These are phyloP conservation scores for Thielaviopsis cerberus DNA, from an alignment of 2,329 filamentous ascomycete genomes.

Conservation along the genomic window DNA sequence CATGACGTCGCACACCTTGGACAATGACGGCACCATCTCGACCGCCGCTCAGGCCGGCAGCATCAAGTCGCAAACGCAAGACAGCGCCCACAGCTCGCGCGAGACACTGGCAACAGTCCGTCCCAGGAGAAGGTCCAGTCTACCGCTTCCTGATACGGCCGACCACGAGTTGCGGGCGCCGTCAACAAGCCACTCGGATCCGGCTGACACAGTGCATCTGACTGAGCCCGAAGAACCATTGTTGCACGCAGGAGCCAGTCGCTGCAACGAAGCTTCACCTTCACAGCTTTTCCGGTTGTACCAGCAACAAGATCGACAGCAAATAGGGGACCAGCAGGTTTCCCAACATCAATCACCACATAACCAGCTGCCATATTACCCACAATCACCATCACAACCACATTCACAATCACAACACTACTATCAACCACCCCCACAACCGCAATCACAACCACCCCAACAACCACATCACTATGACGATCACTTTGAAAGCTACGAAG, in stretches of 20 bases:
- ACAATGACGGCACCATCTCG: background rate
- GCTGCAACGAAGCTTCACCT: no score
- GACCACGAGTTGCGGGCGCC: background rate
- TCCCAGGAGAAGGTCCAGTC: background rate
- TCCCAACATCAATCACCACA: background rate
- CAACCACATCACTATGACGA: background rate
- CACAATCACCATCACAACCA: background rate
- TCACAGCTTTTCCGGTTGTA: no score
- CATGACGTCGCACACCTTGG: background rate
- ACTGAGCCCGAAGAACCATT: no score
- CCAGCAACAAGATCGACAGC: background rate
- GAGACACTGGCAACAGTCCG: background rate
- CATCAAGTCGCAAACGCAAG: background rate
- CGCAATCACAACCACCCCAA: background rate
- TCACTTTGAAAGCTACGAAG: background rate
- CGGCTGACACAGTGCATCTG: background rate
- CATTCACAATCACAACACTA: background rate
- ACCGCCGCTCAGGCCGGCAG: background rate
- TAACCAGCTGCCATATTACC: background rate
- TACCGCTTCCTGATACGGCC: background rate
- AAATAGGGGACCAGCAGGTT: background rate
- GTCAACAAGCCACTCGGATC: constrained; percentile 1
- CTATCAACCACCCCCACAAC: background rate
- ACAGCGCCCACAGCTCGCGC: background rate
- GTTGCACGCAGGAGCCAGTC: no score